Base-by-base conservation (phyloP, 495 filamentous ascomycete genomes). In the Tuber umbilicatum region DNA sequence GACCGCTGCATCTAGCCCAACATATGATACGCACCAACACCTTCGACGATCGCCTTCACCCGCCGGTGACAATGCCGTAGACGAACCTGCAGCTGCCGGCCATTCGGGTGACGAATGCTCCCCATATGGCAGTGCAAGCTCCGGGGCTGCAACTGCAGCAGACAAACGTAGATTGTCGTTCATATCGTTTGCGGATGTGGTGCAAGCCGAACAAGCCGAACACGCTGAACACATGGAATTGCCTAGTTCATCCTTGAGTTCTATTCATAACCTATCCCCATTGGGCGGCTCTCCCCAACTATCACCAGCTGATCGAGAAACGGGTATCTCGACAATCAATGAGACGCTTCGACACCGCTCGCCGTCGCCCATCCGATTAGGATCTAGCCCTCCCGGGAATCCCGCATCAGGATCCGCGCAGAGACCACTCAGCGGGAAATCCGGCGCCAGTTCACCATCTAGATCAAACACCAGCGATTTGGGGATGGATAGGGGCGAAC, bases 151-250 rank as follows among this genome's bases (percentile, higher is more conserved):
- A 2, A 68, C 74, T 6, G 69, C 76, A 21, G 87, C 87, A 45
- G 93, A 97, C 83, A 87, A 93, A n/a, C 88, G 92, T 38, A 88
- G 94, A 19, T 85, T 97, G 70, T 92, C 90, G 83, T 97, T 97
- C 85, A 97, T 97, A 82, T 94, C 92, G 23, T 97, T 97, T 82
- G 93, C 94, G 41, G 94, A 97, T 80, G 92, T 97, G 17, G 93
- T 97, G n/a, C 92, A 95, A 82, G 88, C 91, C 38, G 94, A 97
- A 81, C 93, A 97, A 80, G 85, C 86, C 5, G 89, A 86, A 60
- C 86, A 87, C 69, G 78, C 75, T 70, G 81, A 75, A 37, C 70
- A 70, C 27, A 73, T 74, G 72, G 37, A 41, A 38, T 39, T 67
- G 12, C 72, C 64, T 2, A 73, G 27, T 43, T 71, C 70, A 27